These are phyloP conservation scores for Collybia nuda DNA, from an alignment of 768 basidiomycete species.

Conservation along the genomic window DNA sequence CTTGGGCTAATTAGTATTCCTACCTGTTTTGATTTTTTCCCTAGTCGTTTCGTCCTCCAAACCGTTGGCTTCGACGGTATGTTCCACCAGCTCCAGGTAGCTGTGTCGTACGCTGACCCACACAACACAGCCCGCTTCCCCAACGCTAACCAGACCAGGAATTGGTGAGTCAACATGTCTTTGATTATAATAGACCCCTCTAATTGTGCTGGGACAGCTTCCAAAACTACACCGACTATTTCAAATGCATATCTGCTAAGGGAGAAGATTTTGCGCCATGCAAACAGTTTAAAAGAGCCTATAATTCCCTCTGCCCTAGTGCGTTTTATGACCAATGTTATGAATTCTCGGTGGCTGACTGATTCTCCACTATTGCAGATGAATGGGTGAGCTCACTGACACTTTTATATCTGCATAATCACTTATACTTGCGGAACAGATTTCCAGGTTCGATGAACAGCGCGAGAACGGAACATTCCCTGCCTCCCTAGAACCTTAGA, in stretches of 20 bases:
- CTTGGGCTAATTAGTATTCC: not conserved
- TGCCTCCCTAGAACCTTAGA: slow-evolving; percentile 74
- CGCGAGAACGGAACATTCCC: slow-evolving; percentile 93
- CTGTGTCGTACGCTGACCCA: slow-evolving; percentile 3
- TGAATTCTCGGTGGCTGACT: slow-evolving; percentile 1
- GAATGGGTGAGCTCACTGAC: slow-evolving; percentile 71
- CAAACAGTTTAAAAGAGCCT: slow-evolving; percentile 97
- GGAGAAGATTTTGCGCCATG: slow-evolving; percentile 98
- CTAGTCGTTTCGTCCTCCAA: slow-evolving; percentile 85
- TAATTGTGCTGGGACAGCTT: slow-evolving; percentile 45
- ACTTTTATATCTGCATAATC: slow-evolving; percentile 6
- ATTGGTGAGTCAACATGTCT: slow-evolving; percentile 54
- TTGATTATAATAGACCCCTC: not conserved
- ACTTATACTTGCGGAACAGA: slow-evolving; percentile 41
- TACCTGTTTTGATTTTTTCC: slow-evolving; percentile 15
- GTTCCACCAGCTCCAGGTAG: slow-evolving; percentile 17
- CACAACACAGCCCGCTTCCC: slow-evolving; percentile 74
- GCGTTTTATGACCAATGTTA: slow-evolving; percentile 33
- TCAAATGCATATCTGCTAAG: slow-evolving; percentile 95
- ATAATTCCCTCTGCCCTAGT: slow-evolving; percentile 98
- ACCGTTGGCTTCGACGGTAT: slow-evolving; percentile 93
- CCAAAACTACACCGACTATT: slow-evolving; percentile 98
- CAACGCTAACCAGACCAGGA: slow-evolving; percentile 91
- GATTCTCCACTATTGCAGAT: slow-evolving; percentile 44
- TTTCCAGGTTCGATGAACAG: slow-evolving; percentile 91